Percentiles rank a stretch among this genome's conserved stretches.
These are phyloP conservation scores for Fistulina hepatica DNA, from an alignment of 1,284 basidiomycete species.

Conservation along the genomic window DNA sequence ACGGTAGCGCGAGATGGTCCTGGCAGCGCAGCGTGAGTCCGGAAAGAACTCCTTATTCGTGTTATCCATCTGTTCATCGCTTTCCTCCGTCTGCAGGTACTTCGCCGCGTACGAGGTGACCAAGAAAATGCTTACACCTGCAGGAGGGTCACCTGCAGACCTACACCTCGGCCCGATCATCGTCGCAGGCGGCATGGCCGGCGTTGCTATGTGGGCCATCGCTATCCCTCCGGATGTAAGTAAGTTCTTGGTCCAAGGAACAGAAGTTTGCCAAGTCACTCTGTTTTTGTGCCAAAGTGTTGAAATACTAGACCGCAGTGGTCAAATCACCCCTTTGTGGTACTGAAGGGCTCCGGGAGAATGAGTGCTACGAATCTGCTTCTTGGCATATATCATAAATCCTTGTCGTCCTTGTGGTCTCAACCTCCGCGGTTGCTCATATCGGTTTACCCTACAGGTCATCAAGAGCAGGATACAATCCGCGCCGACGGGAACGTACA, in stretches of 20 bases:
- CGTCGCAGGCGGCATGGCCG: constrained; percentile 88
- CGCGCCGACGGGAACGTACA: constrained; percentile 94
- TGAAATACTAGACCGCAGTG: too few relatives aligned
- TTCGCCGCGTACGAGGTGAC: constrained; percentile 96
- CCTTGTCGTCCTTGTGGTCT: too few relatives aligned
- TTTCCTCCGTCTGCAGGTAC: constrained; percentile 46
- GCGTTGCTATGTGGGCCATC: constrained; percentile 96
- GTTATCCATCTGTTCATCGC: background rate
- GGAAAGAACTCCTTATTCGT: background rate
- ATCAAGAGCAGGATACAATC: constrained; percentile 95
- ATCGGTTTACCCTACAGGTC: too few relatives aligned
- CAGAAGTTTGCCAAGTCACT: too few relatives aligned
- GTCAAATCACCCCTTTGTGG: too few relatives aligned
- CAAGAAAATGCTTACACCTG: constrained; percentile 78
- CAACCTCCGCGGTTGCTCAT: too few relatives aligned
- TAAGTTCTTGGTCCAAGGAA: constrained; percentile 27
- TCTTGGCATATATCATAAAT: too few relatives aligned
- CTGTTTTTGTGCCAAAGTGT: constrained; percentile 6
- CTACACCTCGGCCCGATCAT: constrained; percentile 86
- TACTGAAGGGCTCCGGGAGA: too few relatives aligned
- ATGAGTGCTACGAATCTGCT: too few relatives aligned
- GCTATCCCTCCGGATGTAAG: constrained; percentile 93
- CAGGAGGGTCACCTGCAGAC: constrained; percentile 64
- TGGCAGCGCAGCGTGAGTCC: constrained; percentile 84
- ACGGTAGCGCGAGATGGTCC: constrained; percentile 94